These are phyloP conservation scores for Naganishia vishniacii DNA, from an alignment of 768 basidiomycete genomes.

Conservation along the genomic window DNA sequence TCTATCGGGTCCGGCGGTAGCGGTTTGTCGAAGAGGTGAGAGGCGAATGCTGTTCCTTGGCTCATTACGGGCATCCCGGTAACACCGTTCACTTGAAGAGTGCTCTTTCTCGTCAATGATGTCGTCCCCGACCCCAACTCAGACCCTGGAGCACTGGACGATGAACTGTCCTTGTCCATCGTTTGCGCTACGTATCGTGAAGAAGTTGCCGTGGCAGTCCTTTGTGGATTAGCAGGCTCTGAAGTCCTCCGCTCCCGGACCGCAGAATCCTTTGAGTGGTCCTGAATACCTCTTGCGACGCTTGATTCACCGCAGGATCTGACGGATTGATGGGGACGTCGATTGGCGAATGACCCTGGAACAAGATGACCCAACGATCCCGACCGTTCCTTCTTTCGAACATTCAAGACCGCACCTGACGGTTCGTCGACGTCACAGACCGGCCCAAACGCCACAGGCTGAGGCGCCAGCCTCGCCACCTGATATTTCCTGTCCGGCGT, in stretches of 20 bases:
- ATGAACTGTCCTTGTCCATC: not conserved
- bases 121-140: no score
- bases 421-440: not conserved
- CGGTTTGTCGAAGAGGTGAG: not conserved
- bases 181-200: not conserved
- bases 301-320: no score
- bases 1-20: not conserved
- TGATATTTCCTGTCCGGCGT: not conserved
- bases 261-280: not conserved
- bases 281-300: no score
- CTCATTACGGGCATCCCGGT: no score
- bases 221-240: not conserved
- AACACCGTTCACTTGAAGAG: no score
- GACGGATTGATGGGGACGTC: not conserved
- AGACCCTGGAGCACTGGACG: no score
- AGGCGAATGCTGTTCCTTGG: not conserved
- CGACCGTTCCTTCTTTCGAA: not conserved
- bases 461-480: slow-evolving; percentile 11
- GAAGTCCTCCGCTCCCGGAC: not conserved
- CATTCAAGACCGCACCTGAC: not conserved
- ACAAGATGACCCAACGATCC: not conserved
- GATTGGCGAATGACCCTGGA: not conserved
- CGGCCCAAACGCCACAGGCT: not conserved
- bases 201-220: not conserved
- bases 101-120: no score